Conservation (phyloP, 345 rosid genomes). For the Excoecaria cochinchinensis region DNA sequence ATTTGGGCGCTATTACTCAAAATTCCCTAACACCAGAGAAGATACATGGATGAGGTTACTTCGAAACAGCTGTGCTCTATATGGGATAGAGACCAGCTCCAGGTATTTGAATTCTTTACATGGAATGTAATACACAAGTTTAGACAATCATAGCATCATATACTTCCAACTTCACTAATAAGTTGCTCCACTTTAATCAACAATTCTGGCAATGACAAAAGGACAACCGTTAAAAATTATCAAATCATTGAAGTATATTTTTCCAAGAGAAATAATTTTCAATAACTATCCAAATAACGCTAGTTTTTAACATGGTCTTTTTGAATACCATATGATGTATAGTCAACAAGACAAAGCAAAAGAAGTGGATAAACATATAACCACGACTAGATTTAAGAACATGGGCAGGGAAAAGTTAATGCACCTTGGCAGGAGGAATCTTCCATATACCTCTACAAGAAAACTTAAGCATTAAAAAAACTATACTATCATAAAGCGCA, state of each 20-base stretch:
- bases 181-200: slow-evolving; percentile 62
- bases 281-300: background rate
- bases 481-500: background rate
- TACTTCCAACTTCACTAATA: slow-evolving; percentile 54
- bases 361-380: background rate
- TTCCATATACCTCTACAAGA: slow-evolving; percentile 70
- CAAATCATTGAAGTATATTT: background rate
- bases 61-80: too few relatives aligned
- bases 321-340: background rate
- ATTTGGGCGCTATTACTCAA: too few relatives aligned
- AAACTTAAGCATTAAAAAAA: slow-evolving; percentile 21
- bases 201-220: slow-evolving; percentile 55
- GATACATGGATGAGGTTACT: too few relatives aligned
- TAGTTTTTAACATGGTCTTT: too few relatives aligned
- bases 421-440: slow-evolving; percentile 87
- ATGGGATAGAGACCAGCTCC: background rate
- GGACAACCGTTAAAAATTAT: slow-evolving; percentile 5
- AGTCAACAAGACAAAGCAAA: background rate
- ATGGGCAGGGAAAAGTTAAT: slow-evolving; percentile 17
- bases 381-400: slow-evolving; percentile 9
- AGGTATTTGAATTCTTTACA: background rate
- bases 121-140: too few relatives aligned
- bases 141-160: slow-evolving; percentile 10
- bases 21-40: too few relatives aligned
- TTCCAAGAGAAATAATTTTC: background rate